Evolutionary conservation across 805 yeast genomes (phyloP).

Genomic region (Starmera dryadoides): DNA sequence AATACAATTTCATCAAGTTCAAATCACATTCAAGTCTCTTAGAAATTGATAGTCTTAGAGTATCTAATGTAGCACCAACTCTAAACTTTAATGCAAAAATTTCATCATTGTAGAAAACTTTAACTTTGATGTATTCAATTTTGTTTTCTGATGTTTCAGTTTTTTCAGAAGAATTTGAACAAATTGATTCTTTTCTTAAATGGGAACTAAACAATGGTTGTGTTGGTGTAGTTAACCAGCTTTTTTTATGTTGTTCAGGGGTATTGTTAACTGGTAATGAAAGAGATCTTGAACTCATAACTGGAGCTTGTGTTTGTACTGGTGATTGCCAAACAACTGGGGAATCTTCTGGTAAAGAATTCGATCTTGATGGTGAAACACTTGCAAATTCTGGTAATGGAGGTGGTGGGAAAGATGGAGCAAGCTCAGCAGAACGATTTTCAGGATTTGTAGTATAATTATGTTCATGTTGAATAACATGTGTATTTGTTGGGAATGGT

Average conservation of each 20-base stretch:
- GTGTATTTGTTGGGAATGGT: constrained; percentile 12
- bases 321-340: constrained; percentile 1
- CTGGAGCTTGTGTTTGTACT: constrained; percentile 4
- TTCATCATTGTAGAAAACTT: constrained; percentile 16
- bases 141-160: neutral
- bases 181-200: neutral
- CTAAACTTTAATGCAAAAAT: constrained; percentile 18
- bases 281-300: neutral
- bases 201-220: constrained; percentile 7
- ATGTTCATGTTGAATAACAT: neutral
- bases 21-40: constrained; percentile 18
- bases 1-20: constrained; percentile 10
- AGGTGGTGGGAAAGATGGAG: constrained; percentile 20
- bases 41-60: constrained; percentile 11
- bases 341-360: neutral
- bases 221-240: neutral
- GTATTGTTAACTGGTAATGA: neutral
- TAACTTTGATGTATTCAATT: constrained; percentile 11
- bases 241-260: neutral
- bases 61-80: constrained; percentile 2
- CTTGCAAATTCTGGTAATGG: neutral
- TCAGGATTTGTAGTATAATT: neutral
- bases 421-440: constrained; percentile 11
- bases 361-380: constrained; percentile 1
- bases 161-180: neutral